Conservation (phyloP, 192 early-diverging fungal species). For the Umbelopsis isabellina region DNA sequence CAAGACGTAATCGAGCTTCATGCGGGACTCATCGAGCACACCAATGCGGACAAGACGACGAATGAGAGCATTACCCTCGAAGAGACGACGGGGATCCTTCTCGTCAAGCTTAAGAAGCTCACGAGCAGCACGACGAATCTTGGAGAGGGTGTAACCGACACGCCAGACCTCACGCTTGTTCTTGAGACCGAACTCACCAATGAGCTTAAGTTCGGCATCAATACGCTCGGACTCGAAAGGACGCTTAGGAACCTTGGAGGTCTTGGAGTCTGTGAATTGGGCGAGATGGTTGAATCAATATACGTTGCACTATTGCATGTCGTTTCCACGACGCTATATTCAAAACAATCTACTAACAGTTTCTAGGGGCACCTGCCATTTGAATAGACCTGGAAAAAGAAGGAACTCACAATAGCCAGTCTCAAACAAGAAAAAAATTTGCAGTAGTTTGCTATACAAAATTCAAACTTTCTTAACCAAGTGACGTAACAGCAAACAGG, state of each 20-base stretch:
- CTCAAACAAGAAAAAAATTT: constrained; percentile 16
- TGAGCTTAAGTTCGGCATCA: constrained; percentile 91
- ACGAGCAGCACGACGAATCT: constrained; percentile 99
- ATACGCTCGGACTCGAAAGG: constrained; percentile 97
- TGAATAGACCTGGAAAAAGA: constrained; percentile 26
- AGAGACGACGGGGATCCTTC: constrained; percentile 97
- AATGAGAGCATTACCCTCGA: constrained; percentile 99
- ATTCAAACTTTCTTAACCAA: constrained; percentile 1
- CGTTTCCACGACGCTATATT: neutral
- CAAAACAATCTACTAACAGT: constrained; percentile 1
- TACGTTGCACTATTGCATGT: neutral
- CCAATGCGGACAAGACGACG: constrained; percentile 98
- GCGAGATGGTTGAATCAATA: neutral
- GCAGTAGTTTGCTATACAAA: neutral
- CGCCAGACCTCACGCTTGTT: constrained; percentile 99
- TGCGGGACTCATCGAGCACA: constrained; percentile 96
- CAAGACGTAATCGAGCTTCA: constrained; percentile 99
- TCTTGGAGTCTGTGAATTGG: constrained; percentile 51
- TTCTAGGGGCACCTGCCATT: constrained; percentile 32
- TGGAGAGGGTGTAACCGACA: constrained; percentile 95
- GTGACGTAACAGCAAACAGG: neutral
- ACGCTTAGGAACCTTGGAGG: constrained; percentile 95
- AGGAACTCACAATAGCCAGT: neutral
- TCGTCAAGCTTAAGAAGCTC: constrained; percentile 95
- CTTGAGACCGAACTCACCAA: constrained; percentile 96